These are phyloP conservation scores for Cladosporium austrohemisphaericum DNA, from an alignment of 2,329 filamentous ascomycete genomes.

Conservation along the genomic window DNA sequence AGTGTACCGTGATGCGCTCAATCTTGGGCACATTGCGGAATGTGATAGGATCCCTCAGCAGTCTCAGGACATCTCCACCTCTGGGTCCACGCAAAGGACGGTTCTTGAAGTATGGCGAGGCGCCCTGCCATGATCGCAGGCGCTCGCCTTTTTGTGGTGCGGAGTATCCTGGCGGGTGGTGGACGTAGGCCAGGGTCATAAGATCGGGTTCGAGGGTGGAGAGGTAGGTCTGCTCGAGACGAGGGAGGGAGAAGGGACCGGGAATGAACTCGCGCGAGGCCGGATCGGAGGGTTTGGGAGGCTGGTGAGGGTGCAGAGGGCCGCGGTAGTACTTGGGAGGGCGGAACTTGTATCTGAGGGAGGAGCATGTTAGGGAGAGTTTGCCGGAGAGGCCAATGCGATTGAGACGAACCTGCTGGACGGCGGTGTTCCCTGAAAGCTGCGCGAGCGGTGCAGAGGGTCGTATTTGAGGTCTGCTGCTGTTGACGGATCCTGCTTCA, in stretches of 20 bases:
- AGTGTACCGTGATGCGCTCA: slow-evolving; percentile 74
- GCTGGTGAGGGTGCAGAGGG: slow-evolving; percentile 87
- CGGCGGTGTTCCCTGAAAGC: slow-evolving; percentile 44
- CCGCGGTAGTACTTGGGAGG: slow-evolving; percentile 93
- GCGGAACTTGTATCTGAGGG: slow-evolving; percentile 76
- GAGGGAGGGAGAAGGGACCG: slow-evolving; percentile 83
- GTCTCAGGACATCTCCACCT: slow-evolving; percentile 67
- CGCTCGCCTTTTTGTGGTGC: slow-evolving; percentile 57
- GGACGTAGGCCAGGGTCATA: slow-evolving; percentile 82
- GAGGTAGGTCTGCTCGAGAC: slow-evolving; percentile 85
- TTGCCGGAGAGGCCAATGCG: not conserved
- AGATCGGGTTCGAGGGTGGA: slow-evolving; percentile 82
- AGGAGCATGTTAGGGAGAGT: not conserved
- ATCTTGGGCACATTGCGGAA: slow-evolving; percentile 85
- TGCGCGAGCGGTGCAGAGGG: slow-evolving; percentile 38
- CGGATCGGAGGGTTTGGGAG: slow-evolving; percentile 80
- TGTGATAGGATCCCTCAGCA: slow-evolving; percentile 63
- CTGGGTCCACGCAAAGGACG: slow-evolving; percentile 78
- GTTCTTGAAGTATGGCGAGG: slow-evolving; percentile 92
- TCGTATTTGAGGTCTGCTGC: slow-evolving; percentile 16
- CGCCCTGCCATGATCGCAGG: slow-evolving; percentile 80
- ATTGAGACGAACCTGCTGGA: slow-evolving; percentile 49
- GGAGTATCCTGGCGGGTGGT: slow-evolving; percentile 74
- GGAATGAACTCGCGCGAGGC: slow-evolving; percentile 83
- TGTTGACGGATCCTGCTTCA: slow-evolving; percentile 26